These are phyloP conservation scores for Ogataea allantospora DNA, from an alignment of 805 yeast species.

Conservation along the genomic window DNA sequence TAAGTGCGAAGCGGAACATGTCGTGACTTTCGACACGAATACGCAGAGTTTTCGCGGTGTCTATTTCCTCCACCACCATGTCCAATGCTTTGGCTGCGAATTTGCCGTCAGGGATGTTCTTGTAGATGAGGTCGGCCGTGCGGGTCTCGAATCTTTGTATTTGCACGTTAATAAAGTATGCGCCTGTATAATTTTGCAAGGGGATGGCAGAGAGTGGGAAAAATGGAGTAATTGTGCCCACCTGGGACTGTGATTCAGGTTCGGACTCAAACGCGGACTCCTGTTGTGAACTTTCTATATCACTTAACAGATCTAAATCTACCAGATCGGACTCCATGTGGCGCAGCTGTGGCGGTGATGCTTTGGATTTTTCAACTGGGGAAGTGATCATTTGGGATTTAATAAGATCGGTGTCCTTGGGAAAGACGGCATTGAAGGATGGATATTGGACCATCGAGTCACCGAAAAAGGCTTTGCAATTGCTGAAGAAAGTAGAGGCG, in stretches of 20 bases:
- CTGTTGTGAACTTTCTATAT: constrained; percentile 2
- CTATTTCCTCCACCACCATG: constrained; percentile 3
- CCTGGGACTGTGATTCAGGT: neutral
- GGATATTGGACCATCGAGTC: neutral
- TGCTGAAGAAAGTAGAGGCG: constrained; percentile 1
- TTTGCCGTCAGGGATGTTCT: neutral
- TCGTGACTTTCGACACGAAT: constrained; percentile 3
- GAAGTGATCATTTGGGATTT: too few species aligned
- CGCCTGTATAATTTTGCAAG: constrained; percentile 3
- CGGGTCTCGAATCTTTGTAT: constrained; percentile 7
- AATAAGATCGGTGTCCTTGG: neutral
- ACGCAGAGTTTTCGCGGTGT: neutral
- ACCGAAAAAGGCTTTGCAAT: constrained; percentile 5
- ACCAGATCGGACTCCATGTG: neutral
- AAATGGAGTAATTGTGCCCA: neutral
- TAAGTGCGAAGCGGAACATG: constrained; percentile 1
- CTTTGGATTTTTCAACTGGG: too few species aligned
- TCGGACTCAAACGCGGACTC: constrained; percentile 1
- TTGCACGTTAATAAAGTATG: constrained; percentile 8
- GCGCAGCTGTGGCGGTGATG: constrained; percentile 2
- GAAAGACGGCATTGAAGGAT: neutral
- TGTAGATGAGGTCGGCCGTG: constrained; percentile 6
- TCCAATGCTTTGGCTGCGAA: constrained; percentile 1
- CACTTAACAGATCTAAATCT: neutral
- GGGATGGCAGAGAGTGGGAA: constrained; percentile 3